Evolutionary conservation across 139 green algal species (phyloP).

Genomic region (Marvania coccoides): DNA sequence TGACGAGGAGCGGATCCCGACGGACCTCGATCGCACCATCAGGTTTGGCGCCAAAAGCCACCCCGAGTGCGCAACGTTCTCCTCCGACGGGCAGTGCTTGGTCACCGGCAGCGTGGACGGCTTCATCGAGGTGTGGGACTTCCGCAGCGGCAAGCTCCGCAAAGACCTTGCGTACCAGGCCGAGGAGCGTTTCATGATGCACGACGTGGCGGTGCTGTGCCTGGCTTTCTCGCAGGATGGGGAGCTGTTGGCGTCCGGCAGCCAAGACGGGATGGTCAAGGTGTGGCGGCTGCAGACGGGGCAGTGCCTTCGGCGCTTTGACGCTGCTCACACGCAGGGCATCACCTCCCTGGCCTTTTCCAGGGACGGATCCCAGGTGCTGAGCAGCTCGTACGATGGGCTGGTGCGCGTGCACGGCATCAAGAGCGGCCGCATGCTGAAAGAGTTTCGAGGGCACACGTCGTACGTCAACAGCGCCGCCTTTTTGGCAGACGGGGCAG

Average conservation of each 20-base stretch:
- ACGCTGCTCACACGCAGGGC: conserved; percentile 81
- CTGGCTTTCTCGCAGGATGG: conserved; percentile 76
- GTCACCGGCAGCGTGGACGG: conserved; percentile 88
- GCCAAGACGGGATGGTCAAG: conserved; percentile 80
- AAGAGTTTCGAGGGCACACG: conserved; percentile 93
- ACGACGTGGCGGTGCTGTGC: conserved; percentile 84
- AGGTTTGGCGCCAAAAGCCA: conserved; percentile 61
- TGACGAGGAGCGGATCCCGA: conserved; percentile 81
- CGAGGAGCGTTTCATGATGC: conserved; percentile 96
- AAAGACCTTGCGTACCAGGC: conserved; percentile 93
- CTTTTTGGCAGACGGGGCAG: conserved; percentile 68
- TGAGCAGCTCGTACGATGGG: conserved; percentile 85
- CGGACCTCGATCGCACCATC: conserved; percentile 49
- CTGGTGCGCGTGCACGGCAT: conserved; percentile 83
- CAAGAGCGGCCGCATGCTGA: conserved; percentile 93
- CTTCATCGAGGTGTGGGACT: conserved; percentile 98
- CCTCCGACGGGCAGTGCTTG: conserved; percentile 82
- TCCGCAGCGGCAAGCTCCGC: conserved; percentile 77
- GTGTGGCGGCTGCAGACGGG: conserved; percentile 89
- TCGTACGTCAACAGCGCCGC: conserved; percentile 86
- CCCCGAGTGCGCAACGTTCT: conserved; percentile 79
- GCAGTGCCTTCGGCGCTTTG: conserved; percentile 84
- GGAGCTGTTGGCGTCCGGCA: conserved; percentile 80
- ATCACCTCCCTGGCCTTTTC: conserved; percentile 85
- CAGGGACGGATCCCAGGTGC: conserved; percentile 77